phyloP scores from a whole-genome alignment of 2,329 filamentous ascomycete genomes.

The Pseudogymnoascus sp. region DNA sequence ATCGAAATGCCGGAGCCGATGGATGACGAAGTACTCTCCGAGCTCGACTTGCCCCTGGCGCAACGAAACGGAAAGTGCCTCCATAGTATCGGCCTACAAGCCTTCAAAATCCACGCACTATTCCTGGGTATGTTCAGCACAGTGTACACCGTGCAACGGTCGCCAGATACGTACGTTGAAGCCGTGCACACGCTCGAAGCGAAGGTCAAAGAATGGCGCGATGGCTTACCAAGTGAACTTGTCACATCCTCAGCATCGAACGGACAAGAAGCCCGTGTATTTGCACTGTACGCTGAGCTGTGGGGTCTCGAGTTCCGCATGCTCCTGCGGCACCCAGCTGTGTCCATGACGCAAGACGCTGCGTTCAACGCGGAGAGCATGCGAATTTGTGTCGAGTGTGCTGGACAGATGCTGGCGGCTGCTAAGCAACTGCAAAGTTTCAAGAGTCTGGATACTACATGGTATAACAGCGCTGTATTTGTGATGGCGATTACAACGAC shows the following conservation, averaged over 20 bases:
- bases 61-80: slow-evolving; percentile 49
- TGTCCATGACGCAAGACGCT: slow-evolving; percentile 47
- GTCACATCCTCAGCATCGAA: slow-evolving; percentile 35
- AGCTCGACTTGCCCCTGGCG: slow-evolving; percentile 52
- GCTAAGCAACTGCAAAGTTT: slow-evolving; percentile 52
- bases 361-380: slow-evolving; percentile 54
- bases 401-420: slow-evolving; percentile 54
- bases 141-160: slow-evolving; percentile 63
- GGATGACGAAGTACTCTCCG: slow-evolving; percentile 60
- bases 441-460: slow-evolving; percentile 68
- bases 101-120: slow-evolving; percentile 57
- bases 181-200: slow-evolving; percentile 59
- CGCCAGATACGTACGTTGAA: slow-evolving; percentile 54
- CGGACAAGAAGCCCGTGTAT: slow-evolving; percentile 39
- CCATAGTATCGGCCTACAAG: slow-evolving; percentile 58
- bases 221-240: slow-evolving; percentile 55
- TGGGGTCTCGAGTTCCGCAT: slow-evolving; percentile 51
- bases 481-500: slow-evolving; percentile 66
- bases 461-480: slow-evolving; percentile 67
- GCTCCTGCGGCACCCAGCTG: slow-evolving; percentile 53
- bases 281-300: slow-evolving; percentile 47
- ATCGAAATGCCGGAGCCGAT: slow-evolving; percentile 66
- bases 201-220: slow-evolving; percentile 55
- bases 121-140: slow-evolving; percentile 68
- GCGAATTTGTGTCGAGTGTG: slow-evolving; percentile 57